Base-by-base conservation (phyloP, 768 basidiomycete genomes). In the Russula emetica region DNA sequence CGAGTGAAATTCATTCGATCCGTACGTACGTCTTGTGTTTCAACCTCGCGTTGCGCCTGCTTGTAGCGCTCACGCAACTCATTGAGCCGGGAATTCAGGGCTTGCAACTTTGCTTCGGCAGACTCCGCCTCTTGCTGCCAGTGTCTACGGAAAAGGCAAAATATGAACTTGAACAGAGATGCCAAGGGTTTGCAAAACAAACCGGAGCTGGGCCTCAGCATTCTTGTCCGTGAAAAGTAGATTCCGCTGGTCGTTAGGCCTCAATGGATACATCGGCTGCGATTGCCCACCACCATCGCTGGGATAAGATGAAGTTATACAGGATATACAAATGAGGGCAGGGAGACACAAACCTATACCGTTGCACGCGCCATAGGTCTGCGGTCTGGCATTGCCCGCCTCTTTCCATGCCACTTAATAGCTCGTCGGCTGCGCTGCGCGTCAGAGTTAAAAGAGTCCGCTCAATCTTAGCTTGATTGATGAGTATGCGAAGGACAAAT, bases 381-480 rank as follows among this genome's bases (percentile, higher is more conserved):
- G 77, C 78, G 5, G 85, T 81, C 84, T 84, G 87, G 5, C 84
- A 87, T 11, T 72, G 72, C 9, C 87, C 86, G n/a, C 82, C 82
- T 26, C 78, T 73, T 8, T 73, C 69, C 28, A 85, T 69, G 13
- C 67, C 64, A 51, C 74, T 66, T 45, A 89, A 75, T 28, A 81
- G 74, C 1, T 76, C 66, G 63, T 94, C 84, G 1, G 83, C 94
- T 42, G 86, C 82, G 0, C 70, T 72, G 75, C 93, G 91, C 10
- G 76, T 83, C 2, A 69, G 71, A 0, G 88, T 84, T 24, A 98
- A 79, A 10, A 93, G 74, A 3, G 79, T 82, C 18, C 80, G 78
- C 73, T 99, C 97, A 55, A 97, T 90, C 51, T 73, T 76, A 24
- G 77, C 75, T 56, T 80, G 78, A 72, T 94, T 93, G 74, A 98